These are phyloP conservation scores for Notholithocarpus densiflorus DNA, from an alignment of 306 rosid genomes.

Conservation along the genomic window DNA sequence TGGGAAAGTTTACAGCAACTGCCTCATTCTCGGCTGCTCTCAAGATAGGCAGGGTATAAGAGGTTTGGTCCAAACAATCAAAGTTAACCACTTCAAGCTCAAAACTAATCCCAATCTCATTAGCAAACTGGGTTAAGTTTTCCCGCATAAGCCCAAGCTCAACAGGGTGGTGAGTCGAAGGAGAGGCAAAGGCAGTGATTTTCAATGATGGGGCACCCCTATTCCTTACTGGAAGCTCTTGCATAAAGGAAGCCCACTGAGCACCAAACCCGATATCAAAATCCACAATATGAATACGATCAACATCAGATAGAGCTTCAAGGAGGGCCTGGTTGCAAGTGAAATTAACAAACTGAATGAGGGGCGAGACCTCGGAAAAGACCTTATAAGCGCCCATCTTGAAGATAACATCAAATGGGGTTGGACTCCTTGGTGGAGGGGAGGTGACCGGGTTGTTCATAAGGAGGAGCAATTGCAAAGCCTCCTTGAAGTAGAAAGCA, in stretches of 20 bases:
- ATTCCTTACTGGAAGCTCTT: constrained; percentile 70
- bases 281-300: constrained; percentile 65
- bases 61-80: constrained; percentile 51
- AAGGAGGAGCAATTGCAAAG: constrained; percentile 58
- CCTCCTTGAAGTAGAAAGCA: constrained; percentile 89
- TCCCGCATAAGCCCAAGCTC: constrained; percentile 80
- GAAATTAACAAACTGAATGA: constrained; percentile 82
- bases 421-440: background rate
- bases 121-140: constrained; percentile 67
- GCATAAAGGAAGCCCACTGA: constrained; percentile 95
- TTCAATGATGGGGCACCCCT: constrained; percentile 54
- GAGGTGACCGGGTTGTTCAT: constrained; percentile 33
- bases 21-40: constrained; percentile 53
- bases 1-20: constrained; percentile 68
- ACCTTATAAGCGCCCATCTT: constrained; percentile 86
- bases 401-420: constrained; percentile 55
- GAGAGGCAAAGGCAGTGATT: constrained; percentile 72
- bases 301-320: constrained; percentile 71
- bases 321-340: constrained; percentile 86
- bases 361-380: constrained; percentile 85
- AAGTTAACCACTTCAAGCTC: constrained; percentile 62
- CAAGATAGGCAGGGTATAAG: constrained; percentile 55
- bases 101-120: constrained; percentile 60
- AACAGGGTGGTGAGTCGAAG: constrained; percentile 49
- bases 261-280: constrained; percentile 92